Evolutionary conservation across 768 basidiomycete species (phyloP), one percentile per base, ranked within the genome.

Genomic region (Psilocybe cyanescens): DNA sequence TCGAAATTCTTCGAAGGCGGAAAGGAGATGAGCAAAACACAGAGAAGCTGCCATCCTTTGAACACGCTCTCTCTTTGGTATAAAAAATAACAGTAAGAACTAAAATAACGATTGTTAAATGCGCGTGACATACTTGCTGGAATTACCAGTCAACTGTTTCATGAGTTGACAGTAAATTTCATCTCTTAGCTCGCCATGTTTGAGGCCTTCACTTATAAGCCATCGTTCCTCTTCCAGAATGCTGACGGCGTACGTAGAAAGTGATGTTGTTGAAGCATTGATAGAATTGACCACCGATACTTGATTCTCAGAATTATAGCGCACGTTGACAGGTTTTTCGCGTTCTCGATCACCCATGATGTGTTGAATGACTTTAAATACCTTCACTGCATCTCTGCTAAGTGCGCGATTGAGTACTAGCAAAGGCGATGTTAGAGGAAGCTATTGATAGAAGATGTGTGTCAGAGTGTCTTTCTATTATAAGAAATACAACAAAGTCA

Each of bases 1-100:
- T 95, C 94, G 67, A 97, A 95, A 72, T 95, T 90, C 76, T 94
- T 95, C 8, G 94, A 95, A 1, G 96, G 95, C 4, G 93, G 92
- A 72, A 98, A 98, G 2, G 94, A 91, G 57, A 92, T 86, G n/a
- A 95, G 80, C 29, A 95, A 79, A 2, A 98, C 94, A 70, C 94
- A 97, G 47, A 97, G 77, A 51, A 97, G 78, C 70, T 97, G 96
- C 91, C 95, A 97, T 28, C 95, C 96, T 70, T 89, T 90, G 78
- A 97, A 94, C 33, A 86, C 72, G 69, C 93, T 91, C 70, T 95
- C 92, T 17, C 93, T 95, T 65, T 12, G 50, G 45, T 44, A n/a
- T 11, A 52, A 44, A n/a, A 53, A 35, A 49, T 62, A 28, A 24
- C n/a, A 50, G 31, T 16, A 37, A 29, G 31, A 37, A 30, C 41